Evolutionary conservation across 1,284 basidiomycete genomes (phyloP), one percentile per base, ranked within the genome.

Genomic region (Pyrrhoderma lamaoense): DNA sequence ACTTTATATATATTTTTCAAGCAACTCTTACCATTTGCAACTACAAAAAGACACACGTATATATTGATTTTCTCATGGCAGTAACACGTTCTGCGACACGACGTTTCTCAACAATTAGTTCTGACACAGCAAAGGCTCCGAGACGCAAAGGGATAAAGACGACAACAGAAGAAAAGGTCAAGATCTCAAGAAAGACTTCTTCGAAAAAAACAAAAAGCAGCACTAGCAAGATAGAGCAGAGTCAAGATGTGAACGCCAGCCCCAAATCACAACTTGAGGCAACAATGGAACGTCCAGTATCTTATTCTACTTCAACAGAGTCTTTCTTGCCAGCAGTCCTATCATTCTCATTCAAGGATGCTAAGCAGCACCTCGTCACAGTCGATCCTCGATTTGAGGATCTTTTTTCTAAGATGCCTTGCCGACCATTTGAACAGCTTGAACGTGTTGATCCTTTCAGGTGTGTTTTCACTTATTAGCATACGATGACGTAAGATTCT

Each of bases 401-500:
- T 25, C 59, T 93, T 2, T 92, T 93, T 62, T 62, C 68, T 35
- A 70, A 72, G 50, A 65, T 89, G 57, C 66, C 69, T 37, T 90
- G 89, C 64, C 81, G 77, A 55, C 88, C 89, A 2, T 93, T 82
- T 61, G 80, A 92, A 61, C 70, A 76, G 2, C 68, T 87, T 18
- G 82, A 89, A 60, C 70, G 71, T 35, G 72, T 88, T 18, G 83
- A 89, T 63, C 87, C 88, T 1, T 91, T 90, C 63, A 74, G 77
- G 85, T 85, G 54, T 36, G 66, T 57, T 13, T 34, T 27, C 11
- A 23, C 19, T 25, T 19, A 19, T 31, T 11, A 31, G 11, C 27
- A 5, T 34, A 8, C 18, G 8, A 16, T 22, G 31, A 48, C 25
- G 44, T 35, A 45, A 35, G 35, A n/a, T 34, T 23, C 13, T n/a